Conservation (phyloP, 1,284 basidiomycete genomes). For the Xerocomus alliaceus region DNA sequence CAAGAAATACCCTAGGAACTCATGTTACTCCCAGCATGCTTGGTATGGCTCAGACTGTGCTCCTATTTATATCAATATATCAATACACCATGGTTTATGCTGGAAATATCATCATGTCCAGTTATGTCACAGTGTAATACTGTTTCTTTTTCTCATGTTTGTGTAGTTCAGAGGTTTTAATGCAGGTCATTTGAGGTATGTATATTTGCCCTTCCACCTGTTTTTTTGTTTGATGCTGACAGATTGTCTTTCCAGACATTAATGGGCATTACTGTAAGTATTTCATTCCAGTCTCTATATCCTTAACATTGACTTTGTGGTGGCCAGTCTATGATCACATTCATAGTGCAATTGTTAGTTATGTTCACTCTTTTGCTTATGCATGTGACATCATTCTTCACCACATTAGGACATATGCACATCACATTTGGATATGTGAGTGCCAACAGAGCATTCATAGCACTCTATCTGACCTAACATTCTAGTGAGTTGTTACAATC, state of each 20-base stretch:
- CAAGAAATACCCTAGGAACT: neutral
- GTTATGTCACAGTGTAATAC: slow-evolving; percentile 38
- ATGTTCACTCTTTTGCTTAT: neutral
- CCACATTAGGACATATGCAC: slow-evolving; percentile 37
- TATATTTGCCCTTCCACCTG: slow-evolving; percentile 4
- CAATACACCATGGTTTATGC: slow-evolving; percentile 42
- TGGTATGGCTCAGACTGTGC: slow-evolving; percentile 38
- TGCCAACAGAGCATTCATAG: neutral
- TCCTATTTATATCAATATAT: slow-evolving; percentile 40
- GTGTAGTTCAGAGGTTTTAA: too few relatives aligned
- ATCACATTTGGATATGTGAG: slow-evolving; percentile 44
- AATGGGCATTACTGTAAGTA: slow-evolving; percentile 37
- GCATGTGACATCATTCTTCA: slow-evolving; percentile 5
- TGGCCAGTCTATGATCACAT: slow-evolving; percentile 39
- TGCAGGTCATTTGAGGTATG: slow-evolving; percentile 37
- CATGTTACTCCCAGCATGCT: slow-evolving; percentile 24
- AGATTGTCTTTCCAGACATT: slow-evolving; percentile 36
- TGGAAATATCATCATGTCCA: slow-evolving; percentile 29
- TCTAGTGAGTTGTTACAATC: slow-evolving; percentile 39
- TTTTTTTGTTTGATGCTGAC: neutral
- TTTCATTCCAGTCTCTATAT: neutral
- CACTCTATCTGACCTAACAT: neutral
- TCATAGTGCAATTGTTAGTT: slow-evolving; percentile 40
- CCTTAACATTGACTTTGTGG: neutral
- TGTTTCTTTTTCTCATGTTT: too few relatives aligned